These are phyloP conservation scores for Tolypocladium inflatum DNA, from an alignment of 2,329 filamentous ascomycete species.

Conservation along the genomic window DNA sequence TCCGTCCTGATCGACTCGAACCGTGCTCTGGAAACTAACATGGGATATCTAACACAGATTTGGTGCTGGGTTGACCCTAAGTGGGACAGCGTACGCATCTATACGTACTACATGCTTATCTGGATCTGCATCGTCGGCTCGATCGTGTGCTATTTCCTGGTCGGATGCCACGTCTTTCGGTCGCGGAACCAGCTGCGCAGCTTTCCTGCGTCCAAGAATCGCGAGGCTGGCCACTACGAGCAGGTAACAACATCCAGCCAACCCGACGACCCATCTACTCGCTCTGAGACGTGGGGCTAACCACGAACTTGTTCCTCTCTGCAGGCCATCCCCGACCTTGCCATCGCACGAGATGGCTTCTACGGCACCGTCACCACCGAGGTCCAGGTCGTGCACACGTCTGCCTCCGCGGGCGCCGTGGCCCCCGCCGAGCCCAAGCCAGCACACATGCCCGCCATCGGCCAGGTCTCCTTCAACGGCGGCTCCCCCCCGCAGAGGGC, in stretches of 20 bases:
- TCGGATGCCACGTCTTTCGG: conserved; percentile 51
- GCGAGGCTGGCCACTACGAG: conserved; percentile 18
- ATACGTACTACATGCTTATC: conserved; percentile 51
- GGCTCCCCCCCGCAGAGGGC: conserved; percentile 7
- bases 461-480: conserved; percentile 14
- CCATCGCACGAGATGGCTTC: conserved; percentile 15
- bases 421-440: conserved; percentile 13
- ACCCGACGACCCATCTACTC: background rate
- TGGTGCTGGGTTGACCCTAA: conserved; percentile 52
- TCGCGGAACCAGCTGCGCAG: conserved; percentile 46
- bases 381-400: conserved; percentile 31
- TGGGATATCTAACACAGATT: conserved; percentile 27
- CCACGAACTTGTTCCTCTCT: background rate
- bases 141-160: conserved; percentile 43
- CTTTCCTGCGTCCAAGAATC: conserved; percentile 29
- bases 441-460: conserved; percentile 7
- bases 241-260: conserved; percentile 15
- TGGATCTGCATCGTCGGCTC: conserved; percentile 51
- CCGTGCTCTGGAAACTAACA: background rate
- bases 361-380: conserved; percentile 45
- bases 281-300: background rate
- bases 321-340: background rate
- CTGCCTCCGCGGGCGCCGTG: conserved; percentile 5
- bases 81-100: conserved; percentile 49
- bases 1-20: background rate